Conservation (phyloP, 371 early-diverging fungal species). For the Mucor mucedo region DNA sequence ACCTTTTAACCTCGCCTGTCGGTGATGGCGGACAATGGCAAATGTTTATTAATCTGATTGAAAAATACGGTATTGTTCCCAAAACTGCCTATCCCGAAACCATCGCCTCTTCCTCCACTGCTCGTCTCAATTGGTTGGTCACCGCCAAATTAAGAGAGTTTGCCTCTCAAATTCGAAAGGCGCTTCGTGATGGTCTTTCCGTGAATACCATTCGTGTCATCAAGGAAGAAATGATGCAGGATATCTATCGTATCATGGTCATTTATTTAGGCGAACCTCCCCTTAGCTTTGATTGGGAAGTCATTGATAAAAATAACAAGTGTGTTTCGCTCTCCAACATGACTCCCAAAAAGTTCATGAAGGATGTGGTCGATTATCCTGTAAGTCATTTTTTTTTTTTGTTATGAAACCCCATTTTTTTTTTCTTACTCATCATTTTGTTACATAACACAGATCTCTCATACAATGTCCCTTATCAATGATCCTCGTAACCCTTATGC, state of each 20-base stretch:
- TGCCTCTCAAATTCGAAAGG: slow-evolving; percentile 64
- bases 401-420: neutral
- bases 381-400: no score
- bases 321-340: slow-evolving; percentile 56
- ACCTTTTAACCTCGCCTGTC: slow-evolving; percentile 69
- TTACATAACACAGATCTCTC: slow-evolving; percentile 48
- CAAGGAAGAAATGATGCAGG: slow-evolving; percentile 70
- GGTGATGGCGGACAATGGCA: slow-evolving; percentile 78
- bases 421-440: neutral
- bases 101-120: slow-evolving; percentile 65
- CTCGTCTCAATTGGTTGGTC: slow-evolving; percentile 66
- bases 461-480: slow-evolving; percentile 76
- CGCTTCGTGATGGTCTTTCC: slow-evolving; percentile 49
- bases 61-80: slow-evolving; percentile 82
- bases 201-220: slow-evolving; percentile 39
- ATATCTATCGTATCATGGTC: slow-evolving; percentile 74
- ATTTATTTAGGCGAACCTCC: slow-evolving; percentile 84
- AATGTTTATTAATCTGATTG: slow-evolving; percentile 78
- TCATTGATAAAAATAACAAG: slow-evolving; percentile 73
- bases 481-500: slow-evolving; percentile 75
- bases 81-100: slow-evolving; percentile 78
- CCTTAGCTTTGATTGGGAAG: slow-evolving; percentile 69
- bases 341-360: slow-evolving; percentile 72
- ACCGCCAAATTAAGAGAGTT: slow-evolving; percentile 76
- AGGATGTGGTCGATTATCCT: slow-evolving; percentile 66